Evolutionary conservation across 2,329 filamentous ascomycete species (phyloP).

Genomic region (Chaetoscypha palmicola): DNA sequence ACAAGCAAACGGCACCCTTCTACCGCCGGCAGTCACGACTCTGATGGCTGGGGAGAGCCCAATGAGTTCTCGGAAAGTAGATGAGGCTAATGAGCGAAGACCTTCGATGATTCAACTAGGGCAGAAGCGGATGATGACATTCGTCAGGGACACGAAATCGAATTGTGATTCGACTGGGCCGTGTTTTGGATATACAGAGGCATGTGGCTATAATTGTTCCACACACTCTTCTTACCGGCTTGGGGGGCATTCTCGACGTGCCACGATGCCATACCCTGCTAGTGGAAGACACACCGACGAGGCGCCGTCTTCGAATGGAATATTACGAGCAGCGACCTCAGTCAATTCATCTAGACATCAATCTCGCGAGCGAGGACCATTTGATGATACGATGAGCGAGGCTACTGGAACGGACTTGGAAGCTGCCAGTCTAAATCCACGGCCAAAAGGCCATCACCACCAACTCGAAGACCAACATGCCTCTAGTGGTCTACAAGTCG

Average conservation of each 20-base stretch:
- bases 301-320: slow-evolving; percentile 3
- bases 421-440: slow-evolving; percentile 8
- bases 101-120: slow-evolving; percentile 47
- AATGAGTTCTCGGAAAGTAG: slow-evolving; percentile 4
- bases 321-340: not conserved
- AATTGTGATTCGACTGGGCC: slow-evolving; percentile 55
- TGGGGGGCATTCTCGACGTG: not conserved
- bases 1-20: slow-evolving; percentile 12
- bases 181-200: slow-evolving; percentile 59
- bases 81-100: slow-evolving; percentile 31
- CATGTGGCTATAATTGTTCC: slow-evolving; percentile 46
- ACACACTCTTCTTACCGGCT: slow-evolving; percentile 37
- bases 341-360: not conserved
- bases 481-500: slow-evolving; percentile 91
- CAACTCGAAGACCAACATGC: slow-evolving; percentile 91
- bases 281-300: not conserved
- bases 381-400: not conserved
- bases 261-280: not conserved
- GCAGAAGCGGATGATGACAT: slow-evolving; percentile 52
- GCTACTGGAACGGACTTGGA: slow-evolving; percentile 22
- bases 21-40: slow-evolving; percentile 3
- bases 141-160: slow-evolving; percentile 56
- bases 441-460: slow-evolving; percentile 58
- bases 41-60: slow-evolving; percentile 2
- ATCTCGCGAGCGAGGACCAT: slow-evolving; percentile 1